These are phyloP conservation scores for Fusarium zealandicum DNA, from an alignment of 2,329 filamentous ascomycete species.

Conservation along the genomic window DNA sequence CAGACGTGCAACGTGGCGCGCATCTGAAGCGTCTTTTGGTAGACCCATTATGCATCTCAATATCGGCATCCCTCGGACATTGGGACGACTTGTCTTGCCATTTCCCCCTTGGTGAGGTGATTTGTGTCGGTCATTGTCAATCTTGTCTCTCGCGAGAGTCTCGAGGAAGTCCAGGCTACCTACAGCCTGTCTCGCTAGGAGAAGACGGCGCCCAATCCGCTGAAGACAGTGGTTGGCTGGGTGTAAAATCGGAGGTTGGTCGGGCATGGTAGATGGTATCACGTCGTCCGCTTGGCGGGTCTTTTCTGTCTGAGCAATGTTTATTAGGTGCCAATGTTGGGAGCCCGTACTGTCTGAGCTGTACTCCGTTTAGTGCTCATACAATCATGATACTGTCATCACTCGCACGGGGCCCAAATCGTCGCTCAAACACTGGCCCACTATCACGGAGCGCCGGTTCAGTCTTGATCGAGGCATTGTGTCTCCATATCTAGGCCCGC, in stretches of 20 bases:
- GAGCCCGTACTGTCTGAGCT: not conserved
- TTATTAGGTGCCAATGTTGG: slow-evolving; percentile 3
- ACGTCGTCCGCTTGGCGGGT: slow-evolving; percentile 14
- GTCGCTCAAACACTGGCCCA: slow-evolving; percentile 4
- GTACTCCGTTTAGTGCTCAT: no score
- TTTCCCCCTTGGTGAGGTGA: slow-evolving; percentile 33
- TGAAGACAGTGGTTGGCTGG: no score
- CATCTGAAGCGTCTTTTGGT: slow-evolving; percentile 40
- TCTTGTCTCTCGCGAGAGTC: slow-evolving; percentile 12
- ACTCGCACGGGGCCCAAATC: no score
- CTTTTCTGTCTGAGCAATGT: slow-evolving; percentile 7
- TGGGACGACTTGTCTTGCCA: slow-evolving; percentile 32
- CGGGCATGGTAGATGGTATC: no score
- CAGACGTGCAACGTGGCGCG: slow-evolving; percentile 48
- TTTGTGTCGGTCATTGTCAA: slow-evolving; percentile 35
- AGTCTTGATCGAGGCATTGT: slow-evolving; percentile 17
- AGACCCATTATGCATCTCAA: slow-evolving; percentile 42
- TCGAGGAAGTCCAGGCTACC: no score
- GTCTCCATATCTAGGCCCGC: not conserved
- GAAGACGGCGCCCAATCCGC: no score
- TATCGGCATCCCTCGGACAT: slow-evolving; percentile 39
- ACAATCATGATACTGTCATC: no score
- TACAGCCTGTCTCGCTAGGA: slow-evolving; percentile 12
- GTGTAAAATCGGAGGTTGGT: no score
- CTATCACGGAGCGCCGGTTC: slow-evolving; percentile 6